A percentile compares a stretch with the other conserved stretches of the same genome.
These are phyloP conservation scores for Amphirosellinia nigrospora DNA, from an alignment of 495 filamentous ascomycete genomes.

Conservation along the genomic window DNA sequence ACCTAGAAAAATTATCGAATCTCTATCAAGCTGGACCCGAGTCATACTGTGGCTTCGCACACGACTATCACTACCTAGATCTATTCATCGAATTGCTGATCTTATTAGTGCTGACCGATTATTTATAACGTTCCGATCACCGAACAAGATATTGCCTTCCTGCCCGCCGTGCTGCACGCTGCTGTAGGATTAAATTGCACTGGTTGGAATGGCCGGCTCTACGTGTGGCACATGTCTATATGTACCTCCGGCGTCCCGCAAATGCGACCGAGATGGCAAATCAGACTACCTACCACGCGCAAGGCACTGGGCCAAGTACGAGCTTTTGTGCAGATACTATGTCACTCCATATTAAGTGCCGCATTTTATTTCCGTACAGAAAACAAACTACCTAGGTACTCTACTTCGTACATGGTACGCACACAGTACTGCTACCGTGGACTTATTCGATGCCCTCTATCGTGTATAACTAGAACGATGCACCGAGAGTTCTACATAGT, in stretches of 20 bases:
- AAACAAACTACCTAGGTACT: not conserved
- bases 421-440: not conserved
- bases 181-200: not conserved
- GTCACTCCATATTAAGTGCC: not conserved
- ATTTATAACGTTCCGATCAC: constrained; percentile 18
- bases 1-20: not conserved
- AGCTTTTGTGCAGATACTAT: constrained; percentile 7
- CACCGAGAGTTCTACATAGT: no score
- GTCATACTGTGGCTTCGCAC: not conserved
- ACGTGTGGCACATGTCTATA: not conserved
- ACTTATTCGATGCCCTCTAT: not conserved
- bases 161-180: not conserved
- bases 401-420: not conserved
- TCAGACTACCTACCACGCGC: constrained; percentile 24
- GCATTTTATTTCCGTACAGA: not conserved
- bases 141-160: constrained; percentile 17
- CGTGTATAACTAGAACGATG: not conserved
- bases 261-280: constrained; percentile 30
- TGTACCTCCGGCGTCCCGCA: not conserved
- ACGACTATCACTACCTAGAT: not conserved
- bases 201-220: not conserved
- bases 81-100: not conserved
- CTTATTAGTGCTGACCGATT: constrained; percentile 1
- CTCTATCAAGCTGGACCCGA: not conserved
- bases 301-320: constrained; percentile 29